Conservation (phyloP, 1,139 yeast species). For the Taphrina communis region DNA sequence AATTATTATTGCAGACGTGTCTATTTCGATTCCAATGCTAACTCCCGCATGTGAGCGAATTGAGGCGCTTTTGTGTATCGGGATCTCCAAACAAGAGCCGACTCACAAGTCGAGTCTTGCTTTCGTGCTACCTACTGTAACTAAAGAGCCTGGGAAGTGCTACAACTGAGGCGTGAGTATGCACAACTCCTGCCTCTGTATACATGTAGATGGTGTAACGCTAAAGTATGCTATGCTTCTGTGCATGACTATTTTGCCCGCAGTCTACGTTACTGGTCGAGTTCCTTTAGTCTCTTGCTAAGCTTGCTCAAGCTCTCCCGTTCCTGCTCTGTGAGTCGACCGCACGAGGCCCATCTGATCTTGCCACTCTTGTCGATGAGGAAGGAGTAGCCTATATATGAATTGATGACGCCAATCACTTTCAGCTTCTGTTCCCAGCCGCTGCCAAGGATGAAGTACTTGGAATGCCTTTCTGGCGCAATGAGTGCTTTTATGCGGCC, state of each 20-base stretch:
- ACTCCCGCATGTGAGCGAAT: not conserved
- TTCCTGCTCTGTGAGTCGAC: conserved; percentile 72
- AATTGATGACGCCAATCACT: conserved; percentile 67
- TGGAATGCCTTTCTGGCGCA: conserved; percentile 58
- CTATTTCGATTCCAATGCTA: not conserved
- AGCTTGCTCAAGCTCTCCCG: conserved; percentile 15
- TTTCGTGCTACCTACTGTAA: too few relatives aligned
- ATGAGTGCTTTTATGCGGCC: conserved; percentile 57
- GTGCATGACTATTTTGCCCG: too few relatives aligned
- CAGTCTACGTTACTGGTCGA: conserved; percentile 1
- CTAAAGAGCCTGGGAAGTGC: too few relatives aligned
- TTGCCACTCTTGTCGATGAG: conserved; percentile 73
- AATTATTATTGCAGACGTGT: not conserved
- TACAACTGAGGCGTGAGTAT: too few relatives aligned
- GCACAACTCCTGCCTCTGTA: too few relatives aligned
- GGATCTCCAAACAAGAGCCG: conserved; percentile 4
- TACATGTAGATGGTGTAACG: too few relatives aligned
- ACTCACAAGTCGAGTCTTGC: not conserved
- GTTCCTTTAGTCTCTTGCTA: conserved; percentile 5
- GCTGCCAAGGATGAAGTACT: conserved; percentile 67
- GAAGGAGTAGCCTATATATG: conserved; percentile 82
- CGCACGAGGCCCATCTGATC: conserved; percentile 93
- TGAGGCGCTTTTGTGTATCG: conserved; percentile 1
- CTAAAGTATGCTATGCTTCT: too few relatives aligned
- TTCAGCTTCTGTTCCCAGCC: conserved; percentile 27